These are phyloP conservation scores for Aspergillus unguis DNA, from an alignment of 2,329 filamentous ascomycete genomes.

Conservation along the genomic window DNA sequence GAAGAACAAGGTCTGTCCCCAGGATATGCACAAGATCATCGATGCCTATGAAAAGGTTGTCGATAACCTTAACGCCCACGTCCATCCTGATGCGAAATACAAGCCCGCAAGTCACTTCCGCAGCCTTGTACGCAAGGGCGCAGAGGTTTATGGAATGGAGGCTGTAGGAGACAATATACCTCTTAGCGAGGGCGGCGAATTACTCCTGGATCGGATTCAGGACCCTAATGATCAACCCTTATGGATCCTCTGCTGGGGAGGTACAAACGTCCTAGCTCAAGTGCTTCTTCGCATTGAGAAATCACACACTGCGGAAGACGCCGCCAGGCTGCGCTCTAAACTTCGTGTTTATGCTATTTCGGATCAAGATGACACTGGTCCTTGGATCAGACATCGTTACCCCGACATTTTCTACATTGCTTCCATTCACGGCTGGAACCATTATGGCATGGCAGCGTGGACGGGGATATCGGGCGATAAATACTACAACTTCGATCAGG, in stretches of 20 bases:
- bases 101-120: slow-evolving; percentile 36
- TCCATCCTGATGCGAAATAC: slow-evolving; percentile 44
- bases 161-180: slow-evolving; percentile 32
- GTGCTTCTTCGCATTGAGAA: slow-evolving; percentile 40
- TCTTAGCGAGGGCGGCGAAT: slow-evolving; percentile 44
- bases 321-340: slow-evolving; percentile 29
- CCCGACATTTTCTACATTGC: slow-evolving; percentile 57
- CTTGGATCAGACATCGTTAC: slow-evolving; percentile 54
- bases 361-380: slow-evolving; percentile 57
- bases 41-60: slow-evolving; percentile 45
- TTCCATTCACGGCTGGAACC: slow-evolving; percentile 55
- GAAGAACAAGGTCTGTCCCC: slow-evolving; percentile 38
- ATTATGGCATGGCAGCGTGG: slow-evolving; percentile 55
- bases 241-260: slow-evolving; percentile 55
- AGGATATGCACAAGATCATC: slow-evolving; percentile 46
- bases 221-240: slow-evolving; percentile 41
- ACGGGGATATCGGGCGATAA: slow-evolving; percentile 52
- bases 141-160: slow-evolving; percentile 33
- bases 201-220: slow-evolving; percentile 43
- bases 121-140: slow-evolving; percentile 24
- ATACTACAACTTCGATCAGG: slow-evolving; percentile 47
- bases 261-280: slow-evolving; percentile 52
- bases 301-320: slow-evolving; percentile 24
- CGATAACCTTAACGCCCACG: slow-evolving; percentile 50
- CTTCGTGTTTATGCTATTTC: slow-evolving; percentile 55